phyloP scores from a whole-genome alignment of 805 yeast genomes.

The Kuraishia piskuri region DNA sequence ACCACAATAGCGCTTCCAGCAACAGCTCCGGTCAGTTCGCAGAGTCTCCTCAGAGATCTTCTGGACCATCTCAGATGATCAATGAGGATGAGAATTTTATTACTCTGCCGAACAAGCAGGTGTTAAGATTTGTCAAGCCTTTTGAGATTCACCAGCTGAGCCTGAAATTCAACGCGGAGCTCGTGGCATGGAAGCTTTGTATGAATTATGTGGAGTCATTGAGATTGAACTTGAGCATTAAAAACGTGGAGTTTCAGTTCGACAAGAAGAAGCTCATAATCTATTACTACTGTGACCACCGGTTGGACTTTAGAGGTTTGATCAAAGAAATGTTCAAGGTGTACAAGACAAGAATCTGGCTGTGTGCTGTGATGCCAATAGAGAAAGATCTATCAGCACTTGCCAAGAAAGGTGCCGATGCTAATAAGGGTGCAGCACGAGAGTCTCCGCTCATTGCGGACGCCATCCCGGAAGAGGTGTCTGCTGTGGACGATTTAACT shows the following conservation, averaged over 20 bases:
- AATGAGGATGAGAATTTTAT: slow-evolving; percentile 53
- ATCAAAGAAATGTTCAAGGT: slow-evolving; percentile 68
- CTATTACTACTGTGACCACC: slow-evolving; percentile 53
- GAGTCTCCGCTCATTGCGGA: slow-evolving; percentile 6
- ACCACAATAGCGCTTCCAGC: slow-evolving; percentile 9
- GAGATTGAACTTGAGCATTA: slow-evolving; percentile 45
- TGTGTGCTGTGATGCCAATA: slow-evolving; percentile 58
- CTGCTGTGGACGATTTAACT: slow-evolving; percentile 31
- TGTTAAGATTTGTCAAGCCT: slow-evolving; percentile 67
- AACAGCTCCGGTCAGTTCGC: slow-evolving; percentile 7
- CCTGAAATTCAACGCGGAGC: slow-evolving; percentile 61
- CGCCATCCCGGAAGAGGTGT: slow-evolving; percentile 18
- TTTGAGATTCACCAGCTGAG: slow-evolving; percentile 56
- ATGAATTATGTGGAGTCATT: slow-evolving; percentile 30
- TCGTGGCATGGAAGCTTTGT: slow-evolving; percentile 62
- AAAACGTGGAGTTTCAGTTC: slow-evolving; percentile 76
- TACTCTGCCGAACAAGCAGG: slow-evolving; percentile 72
- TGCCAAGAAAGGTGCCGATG: slow-evolving; percentile 20
- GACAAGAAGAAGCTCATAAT: slow-evolving; percentile 72
- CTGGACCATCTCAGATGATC: slow-evolving; percentile 19
- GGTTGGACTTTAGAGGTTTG: slow-evolving; percentile 67
- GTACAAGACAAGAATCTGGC: slow-evolving; percentile 76
- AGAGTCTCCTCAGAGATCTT: slow-evolving; percentile 11
- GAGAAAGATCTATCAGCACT: slow-evolving; percentile 23
- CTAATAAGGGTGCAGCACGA: slow-evolving; percentile 6